Percentiles rank a stretch among this genome's conserved stretches.
phyloP scores from a whole-genome alignment of 2,329 filamentous ascomycete species.

The Aureobasidium pullulans region DNA sequence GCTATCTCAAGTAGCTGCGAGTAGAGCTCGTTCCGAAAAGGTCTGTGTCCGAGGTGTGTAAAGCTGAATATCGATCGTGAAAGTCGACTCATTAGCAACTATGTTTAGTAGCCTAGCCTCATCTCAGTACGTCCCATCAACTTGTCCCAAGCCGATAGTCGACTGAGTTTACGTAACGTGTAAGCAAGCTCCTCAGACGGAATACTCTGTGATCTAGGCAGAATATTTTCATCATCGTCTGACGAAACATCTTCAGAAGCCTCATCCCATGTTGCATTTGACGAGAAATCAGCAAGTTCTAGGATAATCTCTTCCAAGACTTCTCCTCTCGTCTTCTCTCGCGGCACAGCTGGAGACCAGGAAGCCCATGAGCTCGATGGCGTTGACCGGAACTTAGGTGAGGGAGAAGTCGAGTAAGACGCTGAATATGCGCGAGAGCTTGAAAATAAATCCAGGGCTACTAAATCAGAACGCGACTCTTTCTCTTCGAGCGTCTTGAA shows the following conservation, averaged over 20 bases:
- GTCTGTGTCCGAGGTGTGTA: too few species aligned
- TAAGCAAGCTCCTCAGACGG: background rate
- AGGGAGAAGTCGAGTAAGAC: background rate
- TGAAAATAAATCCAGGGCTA: background rate
- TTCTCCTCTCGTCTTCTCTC: background rate
- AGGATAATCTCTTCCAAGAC: background rate
- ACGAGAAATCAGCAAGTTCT: background rate
- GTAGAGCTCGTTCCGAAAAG: too few species aligned
- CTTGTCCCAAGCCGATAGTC: background rate
- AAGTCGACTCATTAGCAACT: too few species aligned
- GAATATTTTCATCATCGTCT: background rate
- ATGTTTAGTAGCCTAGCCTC: background rate
- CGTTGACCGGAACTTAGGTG: background rate
- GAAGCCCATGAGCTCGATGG: background rate
- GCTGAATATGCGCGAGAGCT: background rate
- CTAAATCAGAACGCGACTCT: background rate
- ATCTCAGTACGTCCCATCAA: background rate
- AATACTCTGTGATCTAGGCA: background rate
- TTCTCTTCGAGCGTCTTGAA: background rate
- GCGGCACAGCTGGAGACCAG: background rate
- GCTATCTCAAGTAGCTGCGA: too few species aligned
- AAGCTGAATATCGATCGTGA: too few species aligned
- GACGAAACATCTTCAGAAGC: background rate
- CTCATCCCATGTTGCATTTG: background rate
- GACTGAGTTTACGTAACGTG: background rate